These are phyloP conservation scores for Pichiaceae sp. DNA, from an alignment of 1,139 yeast species.

Conservation along the genomic window DNA sequence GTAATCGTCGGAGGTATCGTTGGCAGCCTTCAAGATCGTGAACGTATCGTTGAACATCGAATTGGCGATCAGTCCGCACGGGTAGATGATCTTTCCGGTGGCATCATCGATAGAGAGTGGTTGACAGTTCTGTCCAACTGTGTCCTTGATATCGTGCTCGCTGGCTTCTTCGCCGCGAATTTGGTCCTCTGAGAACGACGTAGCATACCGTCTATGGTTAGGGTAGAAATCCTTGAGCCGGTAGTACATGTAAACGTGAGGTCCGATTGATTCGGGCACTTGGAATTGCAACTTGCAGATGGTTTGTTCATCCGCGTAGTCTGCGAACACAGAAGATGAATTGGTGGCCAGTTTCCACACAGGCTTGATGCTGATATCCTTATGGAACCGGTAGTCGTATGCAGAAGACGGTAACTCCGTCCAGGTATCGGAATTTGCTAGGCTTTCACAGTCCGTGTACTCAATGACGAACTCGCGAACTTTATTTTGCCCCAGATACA, in stretches of 20 bases:
- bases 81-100: slow-evolving; percentile 57
- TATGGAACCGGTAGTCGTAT: slow-evolving; percentile 44
- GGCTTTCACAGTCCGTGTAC: slow-evolving; percentile 62
- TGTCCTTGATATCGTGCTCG: slow-evolving; percentile 46
- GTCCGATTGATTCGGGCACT: slow-evolving; percentile 64
- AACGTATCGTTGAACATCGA: slow-evolving; percentile 86
- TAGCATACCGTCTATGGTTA: slow-evolving; percentile 89
- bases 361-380: slow-evolving; percentile 29
- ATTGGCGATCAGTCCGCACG: slow-evolving; percentile 95
- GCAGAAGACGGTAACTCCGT: slow-evolving; percentile 54
- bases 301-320: slow-evolving; percentile 46
- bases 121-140: slow-evolving; percentile 78
- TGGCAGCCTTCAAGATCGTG: slow-evolving; percentile 41
- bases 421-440: slow-evolving; percentile 48
- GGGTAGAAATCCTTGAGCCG: slow-evolving; percentile 78
- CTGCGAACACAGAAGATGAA: slow-evolving; percentile 29
- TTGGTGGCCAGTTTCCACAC: slow-evolving; percentile 62
- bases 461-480: slow-evolving; percentile 78
- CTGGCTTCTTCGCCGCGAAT: slow-evolving; percentile 67
- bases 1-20: slow-evolving; percentile 41
- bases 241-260: slow-evolving; percentile 76
- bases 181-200: slow-evolving; percentile 87
- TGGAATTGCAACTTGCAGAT: slow-evolving; percentile 76
- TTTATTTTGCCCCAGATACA: slow-evolving; percentile 70
- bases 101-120: slow-evolving; percentile 58